phyloP scores from a whole-genome alignment of 2,329 filamentous ascomycete species.

The Clarireedia sp. region DNA sequence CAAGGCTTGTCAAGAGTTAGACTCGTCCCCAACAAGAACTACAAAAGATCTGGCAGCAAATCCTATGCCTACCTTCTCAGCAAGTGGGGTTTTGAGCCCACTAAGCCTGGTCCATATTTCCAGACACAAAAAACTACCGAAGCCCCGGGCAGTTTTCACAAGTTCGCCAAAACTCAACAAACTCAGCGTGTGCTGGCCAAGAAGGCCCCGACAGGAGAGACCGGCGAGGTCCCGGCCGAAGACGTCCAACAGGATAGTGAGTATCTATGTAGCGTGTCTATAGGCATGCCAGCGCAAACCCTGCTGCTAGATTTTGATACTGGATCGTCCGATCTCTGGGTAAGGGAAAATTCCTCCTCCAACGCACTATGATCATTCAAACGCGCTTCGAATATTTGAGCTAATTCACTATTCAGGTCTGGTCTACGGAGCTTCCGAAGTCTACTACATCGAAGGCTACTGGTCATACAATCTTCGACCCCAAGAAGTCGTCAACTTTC shows the following conservation, averaged over 20 bases:
- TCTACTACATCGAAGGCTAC: conserved; percentile 27
- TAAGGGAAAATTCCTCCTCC: conserved; percentile 28
- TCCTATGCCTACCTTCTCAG: conserved; percentile 54
- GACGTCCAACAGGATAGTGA: conserved; percentile 60
- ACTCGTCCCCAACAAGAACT: conserved; percentile 50
- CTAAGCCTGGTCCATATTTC: conserved; percentile 53
- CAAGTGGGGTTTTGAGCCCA: conserved; percentile 57
- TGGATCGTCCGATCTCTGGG: conserved; percentile 63
- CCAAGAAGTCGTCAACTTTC: conserved; percentile 53
- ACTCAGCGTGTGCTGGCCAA: conserved; percentile 42
- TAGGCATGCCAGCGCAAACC: conserved; percentile 58
- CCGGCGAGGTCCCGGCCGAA: conserved; percentile 47
- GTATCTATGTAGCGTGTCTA: conserved; percentile 55
- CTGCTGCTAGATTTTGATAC: conserved; percentile 62
- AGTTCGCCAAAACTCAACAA: conserved; percentile 41
- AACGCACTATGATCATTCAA: too few relatives aligned
- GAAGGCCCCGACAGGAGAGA: conserved; percentile 30
- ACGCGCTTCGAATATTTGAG: neutral
- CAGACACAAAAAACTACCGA: conserved; percentile 36
- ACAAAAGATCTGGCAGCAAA: conserved; percentile 51
- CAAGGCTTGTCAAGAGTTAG: conserved; percentile 36
- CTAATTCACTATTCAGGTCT: conserved; percentile 35
- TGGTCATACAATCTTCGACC: conserved; percentile 50
- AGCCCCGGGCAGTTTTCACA: conserved; percentile 37
- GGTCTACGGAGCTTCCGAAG: conserved; percentile 43